Conservation (phyloP, 176 grass and related monocot species). For the Hordeum vulgare region DNA sequence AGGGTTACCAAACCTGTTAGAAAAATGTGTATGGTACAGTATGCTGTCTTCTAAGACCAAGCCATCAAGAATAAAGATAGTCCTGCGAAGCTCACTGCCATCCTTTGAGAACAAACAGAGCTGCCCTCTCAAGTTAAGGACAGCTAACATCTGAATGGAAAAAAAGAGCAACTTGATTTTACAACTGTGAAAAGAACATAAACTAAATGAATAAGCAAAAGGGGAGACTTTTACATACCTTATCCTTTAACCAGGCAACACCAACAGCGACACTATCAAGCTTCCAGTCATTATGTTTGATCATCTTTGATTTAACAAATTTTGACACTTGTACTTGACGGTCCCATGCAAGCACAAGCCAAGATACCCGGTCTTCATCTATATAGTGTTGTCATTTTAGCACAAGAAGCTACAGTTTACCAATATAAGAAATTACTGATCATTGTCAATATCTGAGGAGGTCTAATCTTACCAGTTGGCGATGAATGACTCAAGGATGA, state of each 20-base stretch:
- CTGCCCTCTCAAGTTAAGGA: slow-evolving; percentile 89
- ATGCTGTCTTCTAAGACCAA: slow-evolving; percentile 82
- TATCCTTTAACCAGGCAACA: slow-evolving; percentile 88
- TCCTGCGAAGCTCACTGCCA: slow-evolving; percentile 81
- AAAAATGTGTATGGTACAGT: slow-evolving; percentile 80
- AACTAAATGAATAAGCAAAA: not conserved
- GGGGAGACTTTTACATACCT: slow-evolving; percentile 43
- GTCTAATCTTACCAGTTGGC: slow-evolving; percentile 47
- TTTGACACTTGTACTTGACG: slow-evolving; percentile 76
- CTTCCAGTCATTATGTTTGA: slow-evolving; percentile 81
- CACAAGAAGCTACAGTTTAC: slow-evolving; percentile 3
- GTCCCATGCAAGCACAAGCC: slow-evolving; percentile 91
- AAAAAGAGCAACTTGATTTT: slow-evolving; percentile 19
- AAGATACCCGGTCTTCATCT: slow-evolving; percentile 78
- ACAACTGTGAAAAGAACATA: slow-evolving; percentile 8
- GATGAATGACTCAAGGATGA: slow-evolving; percentile 30
- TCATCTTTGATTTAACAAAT: slow-evolving; percentile 86
- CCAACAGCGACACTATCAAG: slow-evolving; percentile 71
- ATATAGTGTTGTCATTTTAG: slow-evolving; percentile 29
- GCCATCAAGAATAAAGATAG: slow-evolving; percentile 73
- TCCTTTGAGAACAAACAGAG: slow-evolving; percentile 91
- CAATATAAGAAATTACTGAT: not conserved
- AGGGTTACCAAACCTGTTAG: slow-evolving; percentile 85
- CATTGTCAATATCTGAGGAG: not conserved
- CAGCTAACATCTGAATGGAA: slow-evolving; percentile 70